These are phyloP conservation scores for Annona cherimola DNA, from an alignment of 164 flowering plant genomes.

Conservation along the genomic window DNA sequence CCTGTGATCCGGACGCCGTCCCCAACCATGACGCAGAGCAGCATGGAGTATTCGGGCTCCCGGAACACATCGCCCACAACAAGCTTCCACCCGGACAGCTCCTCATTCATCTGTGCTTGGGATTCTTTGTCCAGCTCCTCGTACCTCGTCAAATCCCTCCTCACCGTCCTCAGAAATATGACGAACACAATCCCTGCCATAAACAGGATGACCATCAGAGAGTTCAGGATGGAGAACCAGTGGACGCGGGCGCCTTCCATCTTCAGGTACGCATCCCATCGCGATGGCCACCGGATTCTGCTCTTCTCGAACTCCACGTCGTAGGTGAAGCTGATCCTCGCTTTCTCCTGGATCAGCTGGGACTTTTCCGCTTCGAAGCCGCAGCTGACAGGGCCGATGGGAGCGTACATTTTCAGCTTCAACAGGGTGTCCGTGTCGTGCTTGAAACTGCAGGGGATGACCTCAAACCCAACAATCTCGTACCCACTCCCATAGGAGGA, in stretches of 20 bases:
- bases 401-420: conserved; percentile 19
- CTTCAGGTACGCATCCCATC: conserved; percentile 60
- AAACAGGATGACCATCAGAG: conserved; percentile 54
- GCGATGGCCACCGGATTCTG: conserved; percentile 44
- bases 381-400: conserved; percentile 1
- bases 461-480: conserved; percentile 58
- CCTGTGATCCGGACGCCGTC: conserved; percentile 38
- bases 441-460: conserved; percentile 48
- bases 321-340: conserved; percentile 33
- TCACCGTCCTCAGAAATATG: conserved; percentile 39
- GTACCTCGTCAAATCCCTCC: conserved; percentile 42
- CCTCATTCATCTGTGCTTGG: conserved; percentile 71
- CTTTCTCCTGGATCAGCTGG: conserved; percentile 21
- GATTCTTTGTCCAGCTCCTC: conserved; percentile 63
- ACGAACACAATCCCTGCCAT: conserved; percentile 54
- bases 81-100: conserved; percentile 71
- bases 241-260: conserved; percentile 59
- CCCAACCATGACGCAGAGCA: conserved; percentile 37
- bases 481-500: too few relatives aligned
- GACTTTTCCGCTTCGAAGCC: conserved; percentile 9
- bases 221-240: conserved; percentile 58
- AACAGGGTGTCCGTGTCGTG: conserved; percentile 32
- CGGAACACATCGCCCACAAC: conserved; percentile 68
- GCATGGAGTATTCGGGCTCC: conserved; percentile 30
- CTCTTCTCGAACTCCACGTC: conserved; percentile 53